Percentiles rank a stretch among this genome's conserved stretches.
Conservation (phyloP, 1,284 basidiomycete species). For the Erythrobasidium hasegawianum region DNA sequence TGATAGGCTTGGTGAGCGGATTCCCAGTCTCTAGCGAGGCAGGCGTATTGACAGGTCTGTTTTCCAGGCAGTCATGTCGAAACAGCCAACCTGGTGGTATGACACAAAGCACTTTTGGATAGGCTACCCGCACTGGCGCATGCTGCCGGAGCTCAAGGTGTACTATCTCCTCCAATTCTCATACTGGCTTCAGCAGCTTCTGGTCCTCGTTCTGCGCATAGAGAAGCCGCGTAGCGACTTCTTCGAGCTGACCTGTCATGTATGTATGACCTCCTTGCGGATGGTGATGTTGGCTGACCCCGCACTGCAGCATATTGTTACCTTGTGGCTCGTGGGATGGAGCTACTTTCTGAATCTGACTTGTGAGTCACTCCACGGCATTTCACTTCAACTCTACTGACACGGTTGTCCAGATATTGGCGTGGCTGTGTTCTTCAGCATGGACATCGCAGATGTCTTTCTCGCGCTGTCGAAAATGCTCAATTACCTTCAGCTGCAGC, state of each 20-base stretch:
- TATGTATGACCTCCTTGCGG: slow-evolving; percentile 41
- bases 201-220: slow-evolving; percentile 77
- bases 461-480: slow-evolving; percentile 65
- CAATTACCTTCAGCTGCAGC: slow-evolving; percentile 67
- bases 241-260: slow-evolving; percentile 68
- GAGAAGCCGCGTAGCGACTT: slow-evolving; percentile 95
- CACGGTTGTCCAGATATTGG: slow-evolving; percentile 26
- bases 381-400: neutral
- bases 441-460: slow-evolving; percentile 35
- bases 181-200: slow-evolving; percentile 92
- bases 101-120: slow-evolving; percentile 76
- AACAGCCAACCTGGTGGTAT: slow-evolving; percentile 89
- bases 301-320: slow-evolving; percentile 72
- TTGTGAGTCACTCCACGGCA: too few relatives aligned
- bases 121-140: slow-evolving; percentile 79
- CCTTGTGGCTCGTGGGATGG: slow-evolving; percentile 95
- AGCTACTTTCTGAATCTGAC: slow-evolving; percentile 71
- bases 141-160: slow-evolving; percentile 77
- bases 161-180: slow-evolving; percentile 75
- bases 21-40: slow-evolving; percentile 60
- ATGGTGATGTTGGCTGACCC: slow-evolving; percentile 1
- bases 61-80: slow-evolving; percentile 76
- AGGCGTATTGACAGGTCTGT: too few relatives aligned
- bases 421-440: slow-evolving; percentile 31
- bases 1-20: slow-evolving; percentile 70